phyloP scores from a whole-genome alignment of 306 rosid species.

The Inga oerstediana region DNA sequence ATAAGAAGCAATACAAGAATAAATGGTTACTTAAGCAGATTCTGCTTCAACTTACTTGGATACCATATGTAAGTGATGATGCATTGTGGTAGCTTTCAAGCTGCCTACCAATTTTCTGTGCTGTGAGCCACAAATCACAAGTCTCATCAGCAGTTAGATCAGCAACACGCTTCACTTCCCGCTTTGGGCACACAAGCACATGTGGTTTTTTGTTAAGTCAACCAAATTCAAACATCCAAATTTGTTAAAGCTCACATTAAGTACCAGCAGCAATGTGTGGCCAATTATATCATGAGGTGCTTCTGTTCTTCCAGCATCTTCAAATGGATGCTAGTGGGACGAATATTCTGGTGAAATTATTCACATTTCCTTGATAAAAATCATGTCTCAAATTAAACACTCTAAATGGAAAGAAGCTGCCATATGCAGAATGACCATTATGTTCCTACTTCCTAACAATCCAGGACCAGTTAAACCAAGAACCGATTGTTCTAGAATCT shows the following conservation, averaged over 20 bases:
- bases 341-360: background rate
- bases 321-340: constrained; percentile 1
- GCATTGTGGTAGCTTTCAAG: constrained; percentile 84
- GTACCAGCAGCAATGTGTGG: constrained; percentile 1
- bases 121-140: constrained; percentile 78
- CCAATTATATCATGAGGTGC: background rate
- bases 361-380: constrained; percentile 1
- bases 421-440: constrained; percentile 14
- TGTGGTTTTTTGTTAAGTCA: constrained; percentile 75
- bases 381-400: background rate
- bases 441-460: constrained; percentile 5
- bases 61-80: constrained; percentile 74
- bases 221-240: constrained; percentile 24
- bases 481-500: background rate
- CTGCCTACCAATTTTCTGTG: constrained; percentile 70
- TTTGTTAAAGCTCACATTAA: background rate
- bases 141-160: constrained; percentile 82
- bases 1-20: background rate
- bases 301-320: constrained; percentile 11
- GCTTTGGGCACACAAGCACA: constrained; percentile 88
- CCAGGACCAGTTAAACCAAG: background rate
- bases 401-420: background rate
- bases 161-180: constrained; percentile 79
- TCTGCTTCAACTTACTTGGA: constrained; percentile 64
- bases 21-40: background rate